These are phyloP conservation scores for Claviceps spartinae DNA, from an alignment of 2,329 filamentous ascomycete species.

Conservation along the genomic window DNA sequence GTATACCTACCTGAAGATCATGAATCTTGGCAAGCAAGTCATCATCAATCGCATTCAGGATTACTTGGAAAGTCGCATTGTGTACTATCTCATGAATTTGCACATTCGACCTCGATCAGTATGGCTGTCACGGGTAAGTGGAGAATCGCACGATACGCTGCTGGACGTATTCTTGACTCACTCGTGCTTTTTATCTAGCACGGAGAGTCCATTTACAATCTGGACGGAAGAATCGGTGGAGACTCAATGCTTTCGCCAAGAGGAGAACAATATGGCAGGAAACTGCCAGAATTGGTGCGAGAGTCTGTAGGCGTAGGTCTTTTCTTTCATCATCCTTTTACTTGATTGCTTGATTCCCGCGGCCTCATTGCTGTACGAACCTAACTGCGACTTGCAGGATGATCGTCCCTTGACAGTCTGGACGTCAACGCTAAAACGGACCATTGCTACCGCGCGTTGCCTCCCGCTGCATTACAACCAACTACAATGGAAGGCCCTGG, in stretches of 20 bases:
- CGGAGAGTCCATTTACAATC: slow-evolving; percentile 86
- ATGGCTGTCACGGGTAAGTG: slow-evolving; percentile 78
- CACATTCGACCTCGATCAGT: slow-evolving; percentile 95
- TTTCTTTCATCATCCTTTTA: not conserved
- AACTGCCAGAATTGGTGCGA: slow-evolving; percentile 70
- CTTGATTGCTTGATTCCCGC: too few relatives aligned
- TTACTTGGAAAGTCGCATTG: slow-evolving; percentile 88
- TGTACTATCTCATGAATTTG: slow-evolving; percentile 97
- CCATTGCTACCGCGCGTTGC: slow-evolving; percentile 80
- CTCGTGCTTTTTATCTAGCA: slow-evolving; percentile 40
- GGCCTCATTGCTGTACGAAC: not conserved
- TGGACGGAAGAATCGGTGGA: slow-evolving; percentile 82
- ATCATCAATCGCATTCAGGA: slow-evolving; percentile 97
- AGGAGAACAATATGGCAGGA: slow-evolving; percentile 74
- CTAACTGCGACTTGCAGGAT: slow-evolving; percentile 26
- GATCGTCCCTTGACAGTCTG: slow-evolving; percentile 48
- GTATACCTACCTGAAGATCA: slow-evolving; percentile 92
- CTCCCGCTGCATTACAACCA: slow-evolving; percentile 77
- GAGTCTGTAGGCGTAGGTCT: slow-evolving; percentile 69
- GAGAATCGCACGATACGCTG: not conserved
- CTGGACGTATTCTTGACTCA: not conserved
- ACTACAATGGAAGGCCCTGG: slow-evolving; percentile 94
- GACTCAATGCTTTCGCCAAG: slow-evolving; percentile 78
- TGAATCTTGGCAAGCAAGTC: slow-evolving; percentile 89
- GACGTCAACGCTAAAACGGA: slow-evolving; percentile 58